Evolutionary conservation across 78 protist genomes (phyloP).

Genomic region (Dictyostelium capitatum): DNA sequence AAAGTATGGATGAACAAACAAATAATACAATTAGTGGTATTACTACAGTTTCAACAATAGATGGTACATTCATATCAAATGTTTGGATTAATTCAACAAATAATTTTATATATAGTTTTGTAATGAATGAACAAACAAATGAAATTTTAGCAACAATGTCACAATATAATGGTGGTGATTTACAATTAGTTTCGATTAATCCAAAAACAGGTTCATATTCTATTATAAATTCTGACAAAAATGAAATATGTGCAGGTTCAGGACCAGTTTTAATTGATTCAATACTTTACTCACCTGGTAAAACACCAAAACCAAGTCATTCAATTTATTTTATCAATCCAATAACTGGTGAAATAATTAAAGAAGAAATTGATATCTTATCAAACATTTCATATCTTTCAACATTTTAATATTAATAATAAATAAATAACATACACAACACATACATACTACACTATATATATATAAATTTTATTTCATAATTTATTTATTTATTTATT

Average conservation of each 20-base stretch:
- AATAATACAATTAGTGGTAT: slow-evolving; percentile 34
- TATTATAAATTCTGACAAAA: neutral
- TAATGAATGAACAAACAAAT: neutral
- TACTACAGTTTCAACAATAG: slow-evolving; percentile 3
- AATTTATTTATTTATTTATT: no score
- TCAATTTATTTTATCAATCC: neutral
- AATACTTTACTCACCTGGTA: slow-evolving; percentile 27
- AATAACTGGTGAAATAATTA: neutral
- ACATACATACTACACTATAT: no score
- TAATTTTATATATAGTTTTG: slow-evolving; percentile 26
- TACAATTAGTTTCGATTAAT: slow-evolving; percentile 32
- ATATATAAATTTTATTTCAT: no score
- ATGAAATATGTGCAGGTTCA: slow-evolving; percentile 44
- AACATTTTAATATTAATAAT: neutral
- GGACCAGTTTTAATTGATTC: slow-evolving; percentile 36
- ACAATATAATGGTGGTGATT: neutral
- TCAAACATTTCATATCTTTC: neutral
- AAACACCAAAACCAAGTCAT: slow-evolving; percentile 21
- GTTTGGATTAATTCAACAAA: neutral
- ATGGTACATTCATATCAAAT: slow-evolving; percentile 8
- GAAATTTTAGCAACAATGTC: neutral
- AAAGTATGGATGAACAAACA: slow-evolving; percentile 19
- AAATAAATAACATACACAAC: neutral
- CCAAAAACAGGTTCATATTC: slow-evolving; percentile 32
- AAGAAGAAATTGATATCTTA: neutral